Evolutionary conservation across 345 rosid species (phyloP), one percentile per base, ranked within the genome.

Genomic region (Combretum micranthum): DNA sequence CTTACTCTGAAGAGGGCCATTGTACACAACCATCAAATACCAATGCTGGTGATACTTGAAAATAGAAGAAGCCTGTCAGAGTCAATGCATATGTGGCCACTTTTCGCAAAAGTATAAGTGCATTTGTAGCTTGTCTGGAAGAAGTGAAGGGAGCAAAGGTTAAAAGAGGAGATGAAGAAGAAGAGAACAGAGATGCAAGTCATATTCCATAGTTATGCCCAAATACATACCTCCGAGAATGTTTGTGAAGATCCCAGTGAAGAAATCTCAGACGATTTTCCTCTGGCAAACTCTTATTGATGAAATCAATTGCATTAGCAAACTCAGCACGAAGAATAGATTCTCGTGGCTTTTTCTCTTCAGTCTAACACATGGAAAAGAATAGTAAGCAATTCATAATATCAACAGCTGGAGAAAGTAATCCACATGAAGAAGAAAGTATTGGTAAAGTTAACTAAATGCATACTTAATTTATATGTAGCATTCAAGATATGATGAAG

Each of bases 291-390:
- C 74, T 88, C 70, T 87, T 90, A 72, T 94, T 94, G 60, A 94
- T 85, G 65, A 70, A 81, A 66, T 82, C 96, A 67, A 94, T 85
- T 52, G 99, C 99, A 83, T 75, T 85, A 56, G 96, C 99, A 75
- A 94, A 94, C 81, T 94, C 99, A 53, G 82, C 69, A 64, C 97
- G 81, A 44, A 93, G 92, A 75, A 87, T 93, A 10, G 92, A 87
- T 69, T 93, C 99, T 60, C 99, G 82, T 44, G 99, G 99, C 79
- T 48, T 85, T 73, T 78, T 85, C 74, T 85, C 93, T 61, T 65
- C 75, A 3, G 79, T 75, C 93, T 85, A 39, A 55, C 64, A 26
- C 42, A 8, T 12, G 43, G 56, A 48, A 59, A 52, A 56, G n/a
- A n/a, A n/a, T n/a, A n/a, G 61, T 61, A 58, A 37, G 50, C 15